Percentiles rank a stretch among this genome's conserved stretches.
Evolutionary conservation across 2,329 filamentous ascomycete species (phyloP).

Genomic region (Mollisia scopiformis): DNA sequence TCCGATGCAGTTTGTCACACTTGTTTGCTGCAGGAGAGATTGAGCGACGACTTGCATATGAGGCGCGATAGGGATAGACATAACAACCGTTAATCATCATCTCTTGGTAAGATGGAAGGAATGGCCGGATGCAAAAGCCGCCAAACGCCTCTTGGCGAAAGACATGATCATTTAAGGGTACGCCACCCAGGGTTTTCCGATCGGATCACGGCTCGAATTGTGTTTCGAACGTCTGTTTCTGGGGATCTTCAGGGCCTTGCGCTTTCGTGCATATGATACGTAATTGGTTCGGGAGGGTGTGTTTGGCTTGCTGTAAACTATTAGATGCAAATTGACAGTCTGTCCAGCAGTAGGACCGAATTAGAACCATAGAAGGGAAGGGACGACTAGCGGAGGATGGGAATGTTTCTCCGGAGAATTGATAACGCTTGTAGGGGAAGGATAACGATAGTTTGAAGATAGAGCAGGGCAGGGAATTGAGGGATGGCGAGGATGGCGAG

Average conservation of each 20-base stretch:
- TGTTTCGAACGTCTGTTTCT: not conserved
- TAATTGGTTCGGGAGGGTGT: not conserved
- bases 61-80: not conserved
- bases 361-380: not conserved
- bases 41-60: not conserved
- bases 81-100: too few species aligned
- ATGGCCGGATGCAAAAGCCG: not conserved
- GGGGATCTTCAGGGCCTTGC: not conserved
- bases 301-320: too few species aligned
- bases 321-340: too few species aligned
- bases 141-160: not conserved
- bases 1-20: too few species aligned
- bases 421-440: not conserved
- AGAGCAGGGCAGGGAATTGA: too few species aligned
- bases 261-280: not conserved
- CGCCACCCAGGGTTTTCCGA: too few species aligned
- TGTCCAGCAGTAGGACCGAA: conserved; percentile 1
- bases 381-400: not conserved
- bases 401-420: not conserved
- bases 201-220: not conserved
- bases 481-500: not conserved
- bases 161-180: not conserved
- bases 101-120: not conserved
- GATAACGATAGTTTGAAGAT: conserved; percentile 1
- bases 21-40: too few species aligned